Base-by-base conservation (phyloP, 2,329 filamentous ascomycete species). In the Diaporthe amygdali region DNA sequence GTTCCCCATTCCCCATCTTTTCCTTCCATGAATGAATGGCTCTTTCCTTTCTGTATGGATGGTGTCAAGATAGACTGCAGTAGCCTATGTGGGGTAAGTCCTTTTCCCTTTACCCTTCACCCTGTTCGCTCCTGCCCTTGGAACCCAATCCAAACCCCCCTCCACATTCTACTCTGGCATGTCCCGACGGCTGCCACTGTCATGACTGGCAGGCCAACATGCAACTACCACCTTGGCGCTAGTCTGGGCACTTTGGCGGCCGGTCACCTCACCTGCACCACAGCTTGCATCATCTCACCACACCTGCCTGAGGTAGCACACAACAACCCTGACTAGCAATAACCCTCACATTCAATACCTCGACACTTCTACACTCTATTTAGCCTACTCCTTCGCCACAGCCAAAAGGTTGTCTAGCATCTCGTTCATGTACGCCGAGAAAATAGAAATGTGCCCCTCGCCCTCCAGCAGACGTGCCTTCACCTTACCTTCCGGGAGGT, bases 371-470 rank as follows among this genome's bases (percentile, higher is more conserved):
- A n/a, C 3, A 17, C 32, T n/a, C n/a, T n/a, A 37, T 17, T 20
- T 27, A 6, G 39, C 17, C 27, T 52, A 56, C 52, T 39, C 20
- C 5, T 47, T 37, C 15, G 46, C 51, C 32, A 44, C 68, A 27
- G 63, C 71, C 68, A 71, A 51, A 22, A 71, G 3, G 4, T 56
- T 56, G 17, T 71, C 71, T 47, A 71, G 39, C 71, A 72, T 71
- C 20, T 37, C 71, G 5, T 72, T 55, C 39, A 68, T 17, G 10
- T 54, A 46, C 3, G 44, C 30, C 7, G 39, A 34, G 25, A 37
- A 34, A 17, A 72, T 64, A 3, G 71, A 72, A 8, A 77, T 64
- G 39, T 77, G 76, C 3, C 76, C 76, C 32, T 77, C 54, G 5
- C 74, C 76, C 10, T 76, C 39, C 25, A 74, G 1, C 20, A 78